Conservation (phyloP, 257 asterid species). For the Cordia subcordata region DNA sequence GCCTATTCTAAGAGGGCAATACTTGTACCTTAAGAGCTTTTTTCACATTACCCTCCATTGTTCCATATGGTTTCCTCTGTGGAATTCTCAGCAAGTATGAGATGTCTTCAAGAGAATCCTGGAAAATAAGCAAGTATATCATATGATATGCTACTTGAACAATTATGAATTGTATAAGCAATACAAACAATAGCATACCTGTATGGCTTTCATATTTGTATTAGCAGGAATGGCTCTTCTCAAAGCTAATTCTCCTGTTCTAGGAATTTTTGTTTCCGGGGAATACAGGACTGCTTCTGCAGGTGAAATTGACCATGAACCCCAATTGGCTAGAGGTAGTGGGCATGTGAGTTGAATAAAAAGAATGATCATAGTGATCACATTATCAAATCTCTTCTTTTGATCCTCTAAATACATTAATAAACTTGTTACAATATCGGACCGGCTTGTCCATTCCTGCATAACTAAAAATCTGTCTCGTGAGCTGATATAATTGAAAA, state of each 20-base stretch:
- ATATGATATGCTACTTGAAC: background rate
- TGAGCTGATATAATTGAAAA: constrained; percentile 10
- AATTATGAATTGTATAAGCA: background rate
- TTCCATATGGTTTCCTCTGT: constrained; percentile 93
- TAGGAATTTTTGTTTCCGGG: constrained; percentile 90
- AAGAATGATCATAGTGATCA: constrained; percentile 44
- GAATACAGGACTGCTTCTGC: constrained; percentile 95
- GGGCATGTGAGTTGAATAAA: constrained; percentile 68
- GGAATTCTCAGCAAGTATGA: constrained; percentile 97
- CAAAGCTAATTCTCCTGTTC: constrained; percentile 95
- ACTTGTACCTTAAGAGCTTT: constrained; percentile 78
- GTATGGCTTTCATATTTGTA: constrained; percentile 88
- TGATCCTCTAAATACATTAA: constrained; percentile 29
- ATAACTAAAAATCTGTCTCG: constrained; percentile 21
- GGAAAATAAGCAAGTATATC: constrained; percentile 9
- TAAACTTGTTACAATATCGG: constrained; percentile 18
- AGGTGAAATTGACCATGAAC: constrained; percentile 41
- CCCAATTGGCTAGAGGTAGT: constrained; percentile 39
- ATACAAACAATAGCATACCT: constrained; percentile 32
- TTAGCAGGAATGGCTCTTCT: constrained; percentile 98
- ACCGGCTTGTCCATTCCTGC: constrained; percentile 48
- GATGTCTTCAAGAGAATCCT: constrained; percentile 94
- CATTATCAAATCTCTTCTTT: constrained; percentile 43
- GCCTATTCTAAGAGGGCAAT: background rate
- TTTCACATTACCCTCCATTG: constrained; percentile 97